phyloP scores from a whole-genome alignment of 2,329 filamentous ascomycete genomes.

The Claviceps spartinae region DNA sequence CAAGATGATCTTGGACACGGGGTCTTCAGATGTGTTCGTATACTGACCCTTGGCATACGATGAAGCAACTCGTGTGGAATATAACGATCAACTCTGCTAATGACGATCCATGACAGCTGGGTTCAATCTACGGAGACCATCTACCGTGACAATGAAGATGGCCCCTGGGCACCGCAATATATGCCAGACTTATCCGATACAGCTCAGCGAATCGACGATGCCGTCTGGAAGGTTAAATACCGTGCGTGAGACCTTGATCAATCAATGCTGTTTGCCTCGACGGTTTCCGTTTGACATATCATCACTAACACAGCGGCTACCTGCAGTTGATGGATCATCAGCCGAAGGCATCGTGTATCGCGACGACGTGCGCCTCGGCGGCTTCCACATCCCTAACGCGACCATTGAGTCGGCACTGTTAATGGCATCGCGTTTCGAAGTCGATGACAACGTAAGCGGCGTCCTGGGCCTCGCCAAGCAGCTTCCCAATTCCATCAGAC shows the following conservation, averaged over 20 bases:
- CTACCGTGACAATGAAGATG: slow-evolving; percentile 20
- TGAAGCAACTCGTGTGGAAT: not conserved
- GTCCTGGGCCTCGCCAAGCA: slow-evolving; percentile 38
- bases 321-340: slow-evolving; percentile 28
- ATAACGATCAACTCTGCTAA: no score
- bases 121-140: slow-evolving; percentile 36
- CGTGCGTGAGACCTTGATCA: slow-evolving; percentile 24
- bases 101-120: slow-evolving; percentile 26
- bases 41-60: not conserved
- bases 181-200: slow-evolving; percentile 31
- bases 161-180: slow-evolving; percentile 27
- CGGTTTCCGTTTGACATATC: not conserved
- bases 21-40: slow-evolving; percentile 50
- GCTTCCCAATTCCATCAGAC: slow-evolving; percentile 29
- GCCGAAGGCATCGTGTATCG: slow-evolving; percentile 35
- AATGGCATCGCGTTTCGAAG: slow-evolving; percentile 30
- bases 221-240: slow-evolving; percentile 36
- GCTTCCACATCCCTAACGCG: slow-evolving; percentile 28
- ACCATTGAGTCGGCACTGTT: slow-evolving; percentile 35
- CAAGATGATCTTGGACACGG: slow-evolving; percentile 38
- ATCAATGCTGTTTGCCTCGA: slow-evolving; percentile 12
- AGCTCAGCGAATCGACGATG: slow-evolving; percentile 25
- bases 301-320: not conserved
- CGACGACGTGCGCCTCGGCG: slow-evolving; percentile 34
- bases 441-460: slow-evolving; percentile 30